phyloP scores from a whole-genome alignment of 129 eudicot species.

The Mikania micrantha region DNA sequence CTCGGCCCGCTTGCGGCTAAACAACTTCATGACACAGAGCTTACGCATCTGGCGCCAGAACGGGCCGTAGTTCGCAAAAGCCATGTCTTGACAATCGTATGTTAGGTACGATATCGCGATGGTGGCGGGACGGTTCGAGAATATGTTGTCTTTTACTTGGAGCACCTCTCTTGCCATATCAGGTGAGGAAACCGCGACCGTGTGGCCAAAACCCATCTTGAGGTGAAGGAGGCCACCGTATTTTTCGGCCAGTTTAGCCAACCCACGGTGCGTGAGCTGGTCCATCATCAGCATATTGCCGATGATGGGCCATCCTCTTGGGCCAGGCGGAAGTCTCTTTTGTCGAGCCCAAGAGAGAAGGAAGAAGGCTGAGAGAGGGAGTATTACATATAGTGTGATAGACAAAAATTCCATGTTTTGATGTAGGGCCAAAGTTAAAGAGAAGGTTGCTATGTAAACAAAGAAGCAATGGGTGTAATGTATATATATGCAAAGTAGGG shows the following conservation, averaged over 20 bases:
- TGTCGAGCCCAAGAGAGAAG: conserved; percentile 28
- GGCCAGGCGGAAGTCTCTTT: conserved; percentile 69
- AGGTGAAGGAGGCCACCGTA: conserved; percentile 79
- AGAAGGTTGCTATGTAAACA: no score
- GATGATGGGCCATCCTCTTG: conserved; percentile 72
- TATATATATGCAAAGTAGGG: no score
- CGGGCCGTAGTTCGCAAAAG: conserved; percentile 90
- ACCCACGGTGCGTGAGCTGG: conserved; percentile 78
- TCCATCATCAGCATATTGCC: conserved; percentile 86
- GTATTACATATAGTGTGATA: conserved; percentile 25
- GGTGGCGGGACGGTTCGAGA: conserved; percentile 76
- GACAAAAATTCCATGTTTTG: conserved; percentile 7
- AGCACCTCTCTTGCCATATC: conserved; percentile 68
- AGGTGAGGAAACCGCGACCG: conserved; percentile 61
- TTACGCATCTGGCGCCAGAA: conserved; percentile 97
- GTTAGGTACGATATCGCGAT: conserved; percentile 75
- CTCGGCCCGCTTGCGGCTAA: conserved; percentile 84
- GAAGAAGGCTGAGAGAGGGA: conserved; percentile 33
- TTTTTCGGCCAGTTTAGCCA: conserved; percentile 41
- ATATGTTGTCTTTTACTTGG: conserved; percentile 74
- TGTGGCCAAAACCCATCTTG: conserved; percentile 66
- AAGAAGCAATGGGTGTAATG: background rate
- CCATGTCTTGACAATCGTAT: conserved; percentile 87
- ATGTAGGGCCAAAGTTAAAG: no score
- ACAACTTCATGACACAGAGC: conserved; percentile 76